phyloP scores from a whole-genome alignment of 1,284 basidiomycete species.

The Paramarasmius palmivorus region DNA sequence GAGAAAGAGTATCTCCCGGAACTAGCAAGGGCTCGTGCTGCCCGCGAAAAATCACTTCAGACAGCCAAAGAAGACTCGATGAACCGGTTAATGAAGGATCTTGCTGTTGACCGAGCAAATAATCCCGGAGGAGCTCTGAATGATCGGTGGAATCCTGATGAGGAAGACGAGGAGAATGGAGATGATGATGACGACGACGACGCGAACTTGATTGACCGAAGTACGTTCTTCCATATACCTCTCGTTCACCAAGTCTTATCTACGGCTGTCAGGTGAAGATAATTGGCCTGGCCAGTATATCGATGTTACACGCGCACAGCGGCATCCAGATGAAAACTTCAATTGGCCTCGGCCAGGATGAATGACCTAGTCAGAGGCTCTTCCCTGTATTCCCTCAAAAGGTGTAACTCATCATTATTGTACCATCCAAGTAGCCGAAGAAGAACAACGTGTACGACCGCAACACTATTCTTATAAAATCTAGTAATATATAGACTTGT shows the following conservation, averaged over 20 bases:
- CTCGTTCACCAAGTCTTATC: conserved; percentile 1
- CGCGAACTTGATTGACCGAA: conserved; percentile 64
- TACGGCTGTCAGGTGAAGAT: conserved; percentile 49
- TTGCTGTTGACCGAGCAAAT: conserved; percentile 12
- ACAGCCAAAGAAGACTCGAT: conserved; percentile 15
- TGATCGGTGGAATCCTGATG: conserved; percentile 47
- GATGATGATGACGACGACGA: conserved; percentile 66
- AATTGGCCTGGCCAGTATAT: conserved; percentile 72
- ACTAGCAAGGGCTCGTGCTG: conserved; percentile 67
- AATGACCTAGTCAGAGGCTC: conserved; percentile 7
- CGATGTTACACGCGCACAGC: conserved; percentile 58
- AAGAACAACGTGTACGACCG: too few species aligned
- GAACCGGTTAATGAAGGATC: conserved; percentile 13
- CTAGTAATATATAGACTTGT: too few species aligned
- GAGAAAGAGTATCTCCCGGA: conserved; percentile 91
- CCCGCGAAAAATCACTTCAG: conserved; percentile 65
- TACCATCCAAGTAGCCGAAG: too few species aligned
- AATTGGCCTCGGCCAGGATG: conserved; percentile 66
- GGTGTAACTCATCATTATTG: too few species aligned
- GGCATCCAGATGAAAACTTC: conserved; percentile 51
- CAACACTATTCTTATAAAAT: too few species aligned
- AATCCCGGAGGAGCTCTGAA: conserved; percentile 7
- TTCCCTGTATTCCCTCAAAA: too few species aligned
- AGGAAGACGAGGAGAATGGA: conserved; percentile 54
- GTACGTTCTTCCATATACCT: conserved; percentile 41